Percentiles rank a stretch among this genome's conserved stretches.
Conservation (phyloP, 2,329 filamentous ascomycete species). For the Ceratocystis colombiana region DNA sequence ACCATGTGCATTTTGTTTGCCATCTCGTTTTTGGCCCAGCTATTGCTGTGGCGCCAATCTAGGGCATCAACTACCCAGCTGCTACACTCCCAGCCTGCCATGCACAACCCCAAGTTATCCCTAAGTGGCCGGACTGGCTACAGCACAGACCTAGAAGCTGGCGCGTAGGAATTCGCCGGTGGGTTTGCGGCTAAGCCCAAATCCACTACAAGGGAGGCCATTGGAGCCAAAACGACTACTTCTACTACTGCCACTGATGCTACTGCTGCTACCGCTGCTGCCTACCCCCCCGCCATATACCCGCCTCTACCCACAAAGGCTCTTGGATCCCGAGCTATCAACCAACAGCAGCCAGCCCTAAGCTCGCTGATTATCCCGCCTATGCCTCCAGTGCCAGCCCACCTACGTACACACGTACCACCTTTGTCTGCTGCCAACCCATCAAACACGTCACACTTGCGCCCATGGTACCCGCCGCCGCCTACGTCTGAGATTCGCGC, state of each 20-base stretch:
- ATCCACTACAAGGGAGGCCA: neutral
- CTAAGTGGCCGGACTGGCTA: constrained; percentile 11
- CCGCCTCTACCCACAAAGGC: constrained; percentile 10
- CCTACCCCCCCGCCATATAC: neutral
- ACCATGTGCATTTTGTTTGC: constrained; percentile 63
- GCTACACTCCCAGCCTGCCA: constrained; percentile 6
- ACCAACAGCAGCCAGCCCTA: neutral
- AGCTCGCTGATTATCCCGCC: constrained; percentile 22
- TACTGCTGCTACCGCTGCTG: neutral
- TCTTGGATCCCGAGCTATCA: constrained; percentile 19
- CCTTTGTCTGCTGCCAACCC: neutral
- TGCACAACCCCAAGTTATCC: constrained; percentile 6
- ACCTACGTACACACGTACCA: constrained; percentile 15
- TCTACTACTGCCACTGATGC: neutral
- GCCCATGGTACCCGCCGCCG: constrained; percentile 27
- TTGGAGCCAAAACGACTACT: neutral
- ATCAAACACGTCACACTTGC: neutral
- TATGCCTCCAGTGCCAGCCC: constrained; percentile 19
- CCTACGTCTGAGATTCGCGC: constrained; percentile 18
- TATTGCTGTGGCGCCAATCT: constrained; percentile 49
- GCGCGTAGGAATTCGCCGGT: constrained; percentile 20
- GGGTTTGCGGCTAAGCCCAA: constrained; percentile 5
- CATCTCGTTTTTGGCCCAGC: constrained; percentile 48
- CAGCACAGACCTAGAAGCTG: constrained; percentile 13
- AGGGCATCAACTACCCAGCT: constrained; percentile 15